Conservation (phyloP, 441 rosid species). For the Bruguiera hainesii region DNA sequence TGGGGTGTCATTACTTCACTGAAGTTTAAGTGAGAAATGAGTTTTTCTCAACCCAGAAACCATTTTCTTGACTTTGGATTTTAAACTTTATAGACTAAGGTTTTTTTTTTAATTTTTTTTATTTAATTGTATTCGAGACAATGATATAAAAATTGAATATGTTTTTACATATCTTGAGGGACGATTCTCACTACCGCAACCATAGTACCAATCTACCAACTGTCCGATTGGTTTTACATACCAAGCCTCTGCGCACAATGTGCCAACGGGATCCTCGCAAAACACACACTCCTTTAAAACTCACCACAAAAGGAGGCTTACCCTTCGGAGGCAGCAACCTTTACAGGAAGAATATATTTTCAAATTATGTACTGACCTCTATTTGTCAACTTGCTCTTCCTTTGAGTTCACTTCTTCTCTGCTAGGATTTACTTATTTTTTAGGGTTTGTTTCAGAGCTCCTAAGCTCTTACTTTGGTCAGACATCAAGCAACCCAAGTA, state of each 20-base stretch:
- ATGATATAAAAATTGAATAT: no score
- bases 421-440: conserved; percentile 16
- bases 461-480: not conserved
- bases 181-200: no score
- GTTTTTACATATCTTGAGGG: no score
- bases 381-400: conserved; percentile 23
- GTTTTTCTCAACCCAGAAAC: conserved; percentile 9
- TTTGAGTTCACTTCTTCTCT: conserved; percentile 12
- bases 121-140: no score
- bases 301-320: conserved; percentile 94
- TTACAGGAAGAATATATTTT: conserved; percentile 57
- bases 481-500: no score
- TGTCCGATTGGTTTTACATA: conserved; percentile 15
- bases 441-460: conserved; percentile 22
- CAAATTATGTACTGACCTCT: conserved; percentile 32
- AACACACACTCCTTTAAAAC: conserved; percentile 36
- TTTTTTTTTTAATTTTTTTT: no score
- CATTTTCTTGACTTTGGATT: conserved; percentile 23
- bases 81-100: not conserved
- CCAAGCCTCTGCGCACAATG: conserved; percentile 2
- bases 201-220: no score
- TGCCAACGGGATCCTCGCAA: conserved; percentile 35
- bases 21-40: conserved; percentile 17
- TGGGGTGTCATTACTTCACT: conserved; percentile 14
- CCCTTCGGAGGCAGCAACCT: conserved; percentile 85